Percentiles rank a stretch among this genome's conserved stretches.
Conservation (phyloP, 331 rosid species). For the Malus hybrid region DNA sequence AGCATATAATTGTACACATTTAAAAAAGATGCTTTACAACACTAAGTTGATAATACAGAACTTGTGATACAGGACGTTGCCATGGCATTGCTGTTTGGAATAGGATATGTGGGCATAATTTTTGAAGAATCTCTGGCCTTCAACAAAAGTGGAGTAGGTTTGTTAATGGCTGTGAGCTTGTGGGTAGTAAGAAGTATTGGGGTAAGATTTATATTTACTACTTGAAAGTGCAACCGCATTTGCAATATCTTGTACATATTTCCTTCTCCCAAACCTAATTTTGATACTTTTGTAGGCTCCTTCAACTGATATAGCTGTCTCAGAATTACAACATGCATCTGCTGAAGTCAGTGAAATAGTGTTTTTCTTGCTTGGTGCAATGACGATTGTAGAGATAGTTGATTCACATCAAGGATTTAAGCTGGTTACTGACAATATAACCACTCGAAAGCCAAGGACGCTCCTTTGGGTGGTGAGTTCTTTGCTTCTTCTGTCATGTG, state of each 20-base stretch:
- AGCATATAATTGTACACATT: background rate
- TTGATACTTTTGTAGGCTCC: slow-evolving; percentile 55
- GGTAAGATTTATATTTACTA: slow-evolving; percentile 37
- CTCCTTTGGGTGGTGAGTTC: slow-evolving; percentile 97
- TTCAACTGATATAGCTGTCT: slow-evolving; percentile 81
- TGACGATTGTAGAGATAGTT: slow-evolving; percentile 91
- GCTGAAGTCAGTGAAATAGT: slow-evolving; percentile 96
- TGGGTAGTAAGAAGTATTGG: slow-evolving; percentile 92
- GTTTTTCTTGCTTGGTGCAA: slow-evolving; percentile 94
- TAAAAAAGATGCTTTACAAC: background rate
- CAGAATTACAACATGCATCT: slow-evolving; percentile 84
- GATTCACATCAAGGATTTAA: slow-evolving; percentile 99
- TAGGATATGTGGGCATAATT: slow-evolving; percentile 96
- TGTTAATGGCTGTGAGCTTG: slow-evolving; percentile 94
- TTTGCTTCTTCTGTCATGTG: slow-evolving; percentile 12
- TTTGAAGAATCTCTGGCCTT: slow-evolving; percentile 95
- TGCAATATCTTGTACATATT: background rate
- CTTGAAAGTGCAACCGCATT: background rate
- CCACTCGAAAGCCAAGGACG: slow-evolving; percentile 77
- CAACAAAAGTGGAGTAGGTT: slow-evolving; percentile 92
- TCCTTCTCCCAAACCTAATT: background rate
- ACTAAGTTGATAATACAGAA: background rate
- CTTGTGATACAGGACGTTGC: slow-evolving; percentile 65
- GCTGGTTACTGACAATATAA: slow-evolving; percentile 86
- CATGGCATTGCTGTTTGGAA: slow-evolving; percentile 79